Evolutionary conservation across 257 asterid genomes (phyloP), one percentile per base, ranked within the genome.

Genomic region (Nicotiana benthamiana): DNA sequence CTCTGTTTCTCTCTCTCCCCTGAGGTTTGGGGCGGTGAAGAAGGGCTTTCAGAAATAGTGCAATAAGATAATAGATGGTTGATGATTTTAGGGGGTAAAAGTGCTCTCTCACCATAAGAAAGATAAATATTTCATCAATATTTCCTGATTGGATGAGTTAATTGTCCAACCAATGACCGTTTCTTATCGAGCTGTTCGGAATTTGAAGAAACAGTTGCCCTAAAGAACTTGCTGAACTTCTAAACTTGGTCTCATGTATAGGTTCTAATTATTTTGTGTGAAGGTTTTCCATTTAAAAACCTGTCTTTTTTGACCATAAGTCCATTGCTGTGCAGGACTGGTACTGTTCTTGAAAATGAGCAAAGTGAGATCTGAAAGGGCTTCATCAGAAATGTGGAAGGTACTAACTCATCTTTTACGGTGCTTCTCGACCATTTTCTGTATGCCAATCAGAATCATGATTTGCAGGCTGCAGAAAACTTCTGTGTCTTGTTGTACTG

Each of bases 361-460:
- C 84, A 92, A 90, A 89, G 97, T 95, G 87, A 94, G 95, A 88
- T 94, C 98, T 53, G 99, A 95, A 80, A 92, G 86, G 80, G 92
- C 91, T 81, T 87, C 95, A 9, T 90, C 91, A 66, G 99, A 95
- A 77, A 91, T 82, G 89, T 83, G 97, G 96, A 95, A 95, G 97
- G 99, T 93, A 85, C 79, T n/a, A 60, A 30, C 32, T 68, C 75
- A 56, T 61, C 67, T 40, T 22, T 9, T 57, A 61, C 3, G 12
- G 63, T 78, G 43, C 43, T 48, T 74, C 67, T 79, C 75, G 66
- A 74, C 77, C 70, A 51, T 65, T 52, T 62, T 82, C 66, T 63
- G 77, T 78, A 30, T 36, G 24, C n/a, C 70, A 54, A 36, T 22
- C 48, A 46, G 26, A 26, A 28, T 32, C 63, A 12, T 80, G 52